phyloP scores from a whole-genome alignment of 306 rosid species.

The Begonia fuchsioides region DNA sequence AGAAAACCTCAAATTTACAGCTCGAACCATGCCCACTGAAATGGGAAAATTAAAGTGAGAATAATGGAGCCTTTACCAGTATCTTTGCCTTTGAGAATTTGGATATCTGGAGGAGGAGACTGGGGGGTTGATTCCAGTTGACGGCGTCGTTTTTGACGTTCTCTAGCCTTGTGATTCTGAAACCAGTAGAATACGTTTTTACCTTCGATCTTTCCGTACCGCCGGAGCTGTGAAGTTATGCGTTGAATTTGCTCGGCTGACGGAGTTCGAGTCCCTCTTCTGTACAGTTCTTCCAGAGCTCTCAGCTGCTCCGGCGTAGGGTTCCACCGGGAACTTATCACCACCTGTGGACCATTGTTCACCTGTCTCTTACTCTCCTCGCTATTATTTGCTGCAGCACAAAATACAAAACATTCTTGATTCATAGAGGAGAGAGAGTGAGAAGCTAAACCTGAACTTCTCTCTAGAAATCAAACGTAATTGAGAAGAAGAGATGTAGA shows the following conservation, averaged over 20 bases:
- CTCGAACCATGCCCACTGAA: too few species aligned
- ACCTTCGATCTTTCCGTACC: conserved; percentile 85
- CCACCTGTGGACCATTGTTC: conserved; percentile 27
- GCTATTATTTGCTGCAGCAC: conserved; percentile 14
- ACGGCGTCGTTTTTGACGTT: conserved; percentile 90
- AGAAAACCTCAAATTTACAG: conserved; percentile 21
- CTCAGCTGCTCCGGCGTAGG: conserved; percentile 88
- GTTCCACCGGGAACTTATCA: conserved; percentile 91
- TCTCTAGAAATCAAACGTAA: too few species aligned
- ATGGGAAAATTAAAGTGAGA: too few species aligned
- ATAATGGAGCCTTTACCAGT: conserved; percentile 1
- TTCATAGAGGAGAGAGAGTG: too few species aligned
- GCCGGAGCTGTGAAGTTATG: conserved; percentile 66
- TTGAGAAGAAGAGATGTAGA: neutral
- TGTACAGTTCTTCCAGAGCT: conserved; percentile 65
- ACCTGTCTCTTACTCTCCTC: conserved; percentile 54
- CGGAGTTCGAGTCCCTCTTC: conserved; percentile 80
- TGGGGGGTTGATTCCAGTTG: conserved; percentile 54
- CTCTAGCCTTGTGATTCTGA: conserved; percentile 92
- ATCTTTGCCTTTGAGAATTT: conserved; percentile 25
- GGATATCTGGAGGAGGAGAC: conserved; percentile 12
- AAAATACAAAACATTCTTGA: neutral
- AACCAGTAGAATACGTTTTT: conserved; percentile 63
- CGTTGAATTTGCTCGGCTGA: conserved; percentile 92
- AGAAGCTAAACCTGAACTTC: too few species aligned